Evolutionary conservation across 2,329 filamentous ascomycete species (phyloP), one percentile per base, ranked within the genome.

Genomic region (Neophaeococcomyces aloes): DNA sequence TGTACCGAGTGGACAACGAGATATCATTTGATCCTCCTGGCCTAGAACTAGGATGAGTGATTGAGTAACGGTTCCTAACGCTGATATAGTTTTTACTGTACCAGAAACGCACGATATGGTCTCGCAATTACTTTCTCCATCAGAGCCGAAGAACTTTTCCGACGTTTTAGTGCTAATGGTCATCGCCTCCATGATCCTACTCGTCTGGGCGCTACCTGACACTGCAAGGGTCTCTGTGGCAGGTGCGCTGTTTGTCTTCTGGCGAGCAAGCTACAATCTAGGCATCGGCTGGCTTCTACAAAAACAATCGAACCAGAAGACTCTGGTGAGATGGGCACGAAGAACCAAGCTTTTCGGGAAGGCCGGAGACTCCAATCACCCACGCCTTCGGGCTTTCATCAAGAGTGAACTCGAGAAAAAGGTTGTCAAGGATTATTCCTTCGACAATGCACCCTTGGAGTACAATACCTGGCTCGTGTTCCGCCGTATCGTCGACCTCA

Each of bases 391-490:
- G 71, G 74, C 75, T 31, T 72, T 94, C 51, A 71, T 98, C 56
- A 94, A 94, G 65, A 72, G 74, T 47, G 91, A 98, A 65, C 75
- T 95, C 63, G 88, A 96, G 67, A 83, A 86, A 56, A 96, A 98
- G 68, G 94, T 98, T 50, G 82, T 85, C 3, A 75, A 83, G 57
- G 87, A 98, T 68, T 98, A 96, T 69, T 79, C 81, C 51, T 94
- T 98, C 59, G 88, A 94, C 56, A 76, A 84, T 55, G 89, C 89
- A 0, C 91, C 91, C 13, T 72, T 96, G 62, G 91, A 98, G 74
- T 98, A 96, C 75, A 98, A 98, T 68, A 94, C 91, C 32, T 98
- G 91, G 91, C 76, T 98, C 45, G 78, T 95, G 54, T 98, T 98
- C 69, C 82, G 91, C 55, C 81, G 91, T 56, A 77, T 96, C 25